These are phyloP conservation scores for Uromyces viciae-fabae DNA, from an alignment of 1,284 basidiomycete species.

Conservation along the genomic window DNA sequence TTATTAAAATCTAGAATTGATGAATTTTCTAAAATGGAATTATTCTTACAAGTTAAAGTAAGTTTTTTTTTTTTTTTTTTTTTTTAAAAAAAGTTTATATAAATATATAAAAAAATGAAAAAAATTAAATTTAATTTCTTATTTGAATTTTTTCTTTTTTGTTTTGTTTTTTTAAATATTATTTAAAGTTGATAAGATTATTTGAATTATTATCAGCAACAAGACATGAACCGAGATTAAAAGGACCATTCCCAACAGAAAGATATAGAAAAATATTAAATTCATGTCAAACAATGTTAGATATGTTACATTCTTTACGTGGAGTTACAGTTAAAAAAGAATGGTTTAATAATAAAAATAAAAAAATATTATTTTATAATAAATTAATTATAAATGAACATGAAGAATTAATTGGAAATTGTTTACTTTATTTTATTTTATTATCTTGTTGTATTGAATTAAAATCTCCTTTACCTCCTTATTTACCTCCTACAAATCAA, in stretches of 20 bases:
- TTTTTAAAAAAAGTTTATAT: too few species aligned
- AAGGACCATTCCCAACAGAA: constrained; percentile 74
- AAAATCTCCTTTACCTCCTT: constrained; percentile 87
- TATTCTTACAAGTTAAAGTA: constrained; percentile 42
- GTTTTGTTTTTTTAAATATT: too few species aligned
- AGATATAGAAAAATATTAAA: constrained; percentile 79
- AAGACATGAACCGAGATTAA: constrained; percentile 85
- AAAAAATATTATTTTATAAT: constrained; percentile 79
- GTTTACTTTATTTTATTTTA: constrained; percentile 84
- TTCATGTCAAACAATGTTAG: constrained; percentile 74
- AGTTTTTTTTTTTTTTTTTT: neutral
- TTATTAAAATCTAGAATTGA: constrained; percentile 2
- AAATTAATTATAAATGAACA: constrained; percentile 80
- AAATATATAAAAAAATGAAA: too few species aligned
- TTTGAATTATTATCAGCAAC: constrained; percentile 78
- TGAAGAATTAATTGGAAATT: constrained; percentile 81
- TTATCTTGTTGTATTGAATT: constrained; percentile 80
- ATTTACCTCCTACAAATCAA: constrained; percentile 83
- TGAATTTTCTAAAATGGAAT: constrained; percentile 35
- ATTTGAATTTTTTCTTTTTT: neutral
- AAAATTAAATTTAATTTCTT: too few species aligned
- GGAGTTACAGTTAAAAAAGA: constrained; percentile 89
- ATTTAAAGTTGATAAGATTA: constrained; percentile 54
- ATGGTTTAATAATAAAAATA: constrained; percentile 68
- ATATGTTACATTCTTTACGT: constrained; percentile 79